Evolutionary conservation across 2,329 filamentous ascomycete genomes (phyloP).

Genomic region (Parafenestella ontariensis): DNA sequence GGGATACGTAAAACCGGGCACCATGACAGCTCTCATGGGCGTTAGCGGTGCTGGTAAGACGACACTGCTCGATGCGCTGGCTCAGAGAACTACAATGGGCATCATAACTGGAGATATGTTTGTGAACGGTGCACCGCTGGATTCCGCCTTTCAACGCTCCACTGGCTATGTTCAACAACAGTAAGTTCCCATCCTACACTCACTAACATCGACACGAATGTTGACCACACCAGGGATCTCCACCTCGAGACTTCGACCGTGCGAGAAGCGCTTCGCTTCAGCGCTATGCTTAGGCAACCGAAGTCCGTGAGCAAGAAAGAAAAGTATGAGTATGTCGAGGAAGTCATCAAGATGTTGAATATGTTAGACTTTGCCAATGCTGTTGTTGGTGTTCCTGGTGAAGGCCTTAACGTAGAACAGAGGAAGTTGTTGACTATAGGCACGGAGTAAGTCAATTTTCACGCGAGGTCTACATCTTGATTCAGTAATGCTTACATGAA

Average conservation of each 20-base stretch:
- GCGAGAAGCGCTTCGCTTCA: constrained; percentile 46
- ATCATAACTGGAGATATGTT: constrained; percentile 50
- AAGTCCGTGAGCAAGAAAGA: constrained; percentile 61
- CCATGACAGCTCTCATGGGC: constrained; percentile 51
- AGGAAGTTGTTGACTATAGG: constrained; percentile 75
- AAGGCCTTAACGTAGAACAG: constrained; percentile 72
- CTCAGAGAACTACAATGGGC: constrained; percentile 45
- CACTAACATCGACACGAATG: not conserved
- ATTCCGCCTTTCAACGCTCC: constrained; percentile 46
- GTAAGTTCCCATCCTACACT: constrained; percentile 14
- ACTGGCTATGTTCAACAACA: constrained; percentile 52
- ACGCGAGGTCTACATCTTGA: too few species aligned
- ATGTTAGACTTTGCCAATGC: constrained; percentile 73
- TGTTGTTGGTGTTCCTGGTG: constrained; percentile 68
- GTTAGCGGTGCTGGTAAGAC: constrained; percentile 50
- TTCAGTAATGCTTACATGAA: too few species aligned
- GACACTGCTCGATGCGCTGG: constrained; percentile 47
- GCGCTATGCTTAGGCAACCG: constrained; percentile 57
- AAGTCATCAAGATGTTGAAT: constrained; percentile 70
- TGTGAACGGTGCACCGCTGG: constrained; percentile 46
- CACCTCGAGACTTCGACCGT: constrained; percentile 50
- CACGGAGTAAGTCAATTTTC: too few species aligned
- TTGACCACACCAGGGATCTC: constrained; percentile 35
- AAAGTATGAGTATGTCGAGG: constrained; percentile 68
- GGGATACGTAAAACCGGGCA: constrained; percentile 64